A percentile compares a stretch with the other conserved stretches of the same genome.
Evolutionary conservation across 306 rosid species (phyloP).

Genomic region (Quercus aquifolioides): DNA sequence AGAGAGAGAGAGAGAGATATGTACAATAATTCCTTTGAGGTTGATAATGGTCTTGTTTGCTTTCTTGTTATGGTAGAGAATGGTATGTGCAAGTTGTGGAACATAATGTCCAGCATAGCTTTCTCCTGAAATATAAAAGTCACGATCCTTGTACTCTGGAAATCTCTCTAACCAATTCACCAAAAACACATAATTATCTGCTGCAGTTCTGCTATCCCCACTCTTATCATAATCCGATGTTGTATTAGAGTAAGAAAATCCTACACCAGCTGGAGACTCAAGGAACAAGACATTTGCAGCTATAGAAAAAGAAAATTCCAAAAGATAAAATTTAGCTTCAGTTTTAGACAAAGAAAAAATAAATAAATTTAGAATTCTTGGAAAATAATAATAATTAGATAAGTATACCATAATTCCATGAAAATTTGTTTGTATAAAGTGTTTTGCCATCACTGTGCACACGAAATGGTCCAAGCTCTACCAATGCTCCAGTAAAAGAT

Average conservation of each 20-base stretch:
- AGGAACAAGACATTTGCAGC: slow-evolving; percentile 42
- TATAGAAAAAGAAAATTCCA: slow-evolving; percentile 8
- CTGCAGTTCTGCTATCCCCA: slow-evolving; percentile 75
- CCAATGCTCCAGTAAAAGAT: slow-evolving; percentile 92
- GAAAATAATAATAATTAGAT: background rate
- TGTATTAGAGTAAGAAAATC: too few species aligned
- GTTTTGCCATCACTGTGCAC: slow-evolving; percentile 89
- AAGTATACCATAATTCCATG: slow-evolving; percentile 72
- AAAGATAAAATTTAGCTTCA: background rate
- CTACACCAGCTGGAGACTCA: too few species aligned
- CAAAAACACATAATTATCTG: slow-evolving; percentile 59
- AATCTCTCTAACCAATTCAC: slow-evolving; percentile 88
- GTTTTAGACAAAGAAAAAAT: background rate
- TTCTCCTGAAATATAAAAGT: slow-evolving; percentile 82
- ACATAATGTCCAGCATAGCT: slow-evolving; percentile 95
- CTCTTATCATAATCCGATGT: background rate
- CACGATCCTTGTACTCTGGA: slow-evolving; percentile 66
- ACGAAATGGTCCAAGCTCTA: slow-evolving; percentile 88
- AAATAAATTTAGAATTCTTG: background rate
- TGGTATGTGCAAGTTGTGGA: too few species aligned
- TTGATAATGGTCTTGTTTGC: too few species aligned
- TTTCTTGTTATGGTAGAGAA: too few species aligned
- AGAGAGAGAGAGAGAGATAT: too few species aligned
- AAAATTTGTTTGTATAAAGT: slow-evolving; percentile 51
- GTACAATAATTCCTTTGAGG: too few species aligned